Conservation (phyloP, 2,329 filamentous ascomycete genomes). For the Chalaropsis thielavioides region DNA sequence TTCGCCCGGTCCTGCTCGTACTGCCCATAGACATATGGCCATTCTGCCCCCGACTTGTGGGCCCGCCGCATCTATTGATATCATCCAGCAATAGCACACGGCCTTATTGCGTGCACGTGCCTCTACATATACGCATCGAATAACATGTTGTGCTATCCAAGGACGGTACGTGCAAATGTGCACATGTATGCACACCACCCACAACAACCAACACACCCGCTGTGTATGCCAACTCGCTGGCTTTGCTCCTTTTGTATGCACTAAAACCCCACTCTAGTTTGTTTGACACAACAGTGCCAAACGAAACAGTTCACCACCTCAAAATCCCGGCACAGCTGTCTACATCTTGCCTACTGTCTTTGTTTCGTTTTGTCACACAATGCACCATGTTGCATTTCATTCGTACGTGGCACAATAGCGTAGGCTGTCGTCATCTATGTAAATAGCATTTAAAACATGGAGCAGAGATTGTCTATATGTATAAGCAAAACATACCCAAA, state of each 20-base stretch:
- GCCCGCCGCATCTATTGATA: neutral
- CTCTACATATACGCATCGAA: neutral
- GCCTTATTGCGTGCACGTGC: neutral
- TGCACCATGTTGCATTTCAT: neutral
- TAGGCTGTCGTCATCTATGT: neutral
- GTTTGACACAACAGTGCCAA: neutral
- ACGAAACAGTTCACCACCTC: neutral
- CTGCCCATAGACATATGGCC: neutral
- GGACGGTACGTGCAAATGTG: too few species aligned
- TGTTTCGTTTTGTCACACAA: neutral
- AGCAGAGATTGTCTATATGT: slow-evolving; percentile 3
- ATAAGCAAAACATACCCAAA: neutral
- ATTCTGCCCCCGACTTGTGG: neutral
- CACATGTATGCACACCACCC: neutral
- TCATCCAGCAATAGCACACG: neutral
- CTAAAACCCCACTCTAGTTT: too few species aligned
- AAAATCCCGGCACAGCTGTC: neutral
- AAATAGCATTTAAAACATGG: neutral
- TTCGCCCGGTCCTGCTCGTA: neutral
- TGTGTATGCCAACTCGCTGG: too few species aligned
- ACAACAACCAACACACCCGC: neutral
- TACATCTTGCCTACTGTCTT: neutral
- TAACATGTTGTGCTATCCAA: neutral
- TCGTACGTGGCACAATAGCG: neutral
- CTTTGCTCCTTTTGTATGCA: too few species aligned